These are phyloP conservation scores for Stentor coeruleus DNA, from an alignment of 73 alveolate species.

Conservation along the genomic window DNA sequence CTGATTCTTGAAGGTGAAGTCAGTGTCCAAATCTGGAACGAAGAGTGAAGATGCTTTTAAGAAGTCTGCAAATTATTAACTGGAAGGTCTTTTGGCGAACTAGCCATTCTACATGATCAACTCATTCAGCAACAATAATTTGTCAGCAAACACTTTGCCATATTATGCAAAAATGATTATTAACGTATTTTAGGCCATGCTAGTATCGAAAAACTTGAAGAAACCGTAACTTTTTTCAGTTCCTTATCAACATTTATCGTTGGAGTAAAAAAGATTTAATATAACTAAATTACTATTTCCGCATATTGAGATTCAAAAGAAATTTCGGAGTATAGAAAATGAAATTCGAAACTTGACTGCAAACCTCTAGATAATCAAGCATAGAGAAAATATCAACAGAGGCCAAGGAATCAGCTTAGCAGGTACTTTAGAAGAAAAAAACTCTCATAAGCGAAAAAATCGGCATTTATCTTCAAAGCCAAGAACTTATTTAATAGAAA, in stretches of 20 bases:
- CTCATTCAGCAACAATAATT: constrained; percentile 64
- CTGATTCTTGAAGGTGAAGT: constrained; percentile 47
- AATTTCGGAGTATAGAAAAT: too few species aligned
- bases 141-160: constrained; percentile 49
- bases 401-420: too few species aligned
- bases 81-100: constrained; percentile 75
- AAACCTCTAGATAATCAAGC: too few species aligned
- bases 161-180: constrained; percentile 42
- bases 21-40: constrained; percentile 35
- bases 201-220: constrained; percentile 31
- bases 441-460: too few species aligned
- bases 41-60: too few species aligned
- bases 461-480: too few species aligned
- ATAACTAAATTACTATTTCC: constrained; percentile 30
- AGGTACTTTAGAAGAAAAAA: too few species aligned
- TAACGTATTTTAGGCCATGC: constrained; percentile 29
- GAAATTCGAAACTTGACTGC: too few species aligned
- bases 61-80: neutral
- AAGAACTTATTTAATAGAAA: too few species aligned
- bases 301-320: neutral
- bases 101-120: constrained; percentile 65
- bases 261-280: constrained; percentile 40
- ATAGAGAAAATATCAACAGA: too few species aligned
- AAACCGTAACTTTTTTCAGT: constrained; percentile 25
- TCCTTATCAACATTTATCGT: constrained; percentile 30